Conservation (phyloP, 257 asterid genomes). For the Thymus mandschuricus region DNA sequence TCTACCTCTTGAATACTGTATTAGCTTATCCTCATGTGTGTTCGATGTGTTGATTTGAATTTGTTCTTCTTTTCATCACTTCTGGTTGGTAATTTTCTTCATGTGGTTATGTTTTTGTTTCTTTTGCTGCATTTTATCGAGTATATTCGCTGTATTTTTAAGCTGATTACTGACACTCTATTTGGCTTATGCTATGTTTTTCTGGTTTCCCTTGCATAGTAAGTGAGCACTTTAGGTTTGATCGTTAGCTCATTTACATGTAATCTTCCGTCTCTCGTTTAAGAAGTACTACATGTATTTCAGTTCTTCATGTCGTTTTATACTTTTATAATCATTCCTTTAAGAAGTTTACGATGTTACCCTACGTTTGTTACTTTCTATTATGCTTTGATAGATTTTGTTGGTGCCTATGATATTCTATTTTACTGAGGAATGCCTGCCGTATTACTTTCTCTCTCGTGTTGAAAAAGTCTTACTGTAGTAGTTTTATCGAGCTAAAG, state of each 20-base stretch:
- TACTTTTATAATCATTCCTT: neutral
- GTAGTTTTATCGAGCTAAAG: neutral
- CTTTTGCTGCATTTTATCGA: neutral
- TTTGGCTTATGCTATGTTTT: neutral
- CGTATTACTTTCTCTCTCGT: neutral
- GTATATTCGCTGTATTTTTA: neutral
- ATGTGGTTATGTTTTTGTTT: neutral
- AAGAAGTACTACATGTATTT: neutral
- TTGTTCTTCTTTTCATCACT: neutral
- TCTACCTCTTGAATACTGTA: neutral
- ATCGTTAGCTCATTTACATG: neutral
- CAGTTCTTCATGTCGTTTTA: neutral
- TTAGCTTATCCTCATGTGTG: neutral
- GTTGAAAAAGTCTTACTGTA: neutral
- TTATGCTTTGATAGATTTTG: neutral
- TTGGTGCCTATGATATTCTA: neutral
- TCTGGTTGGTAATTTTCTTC: neutral
- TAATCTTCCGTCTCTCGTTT: neutral
- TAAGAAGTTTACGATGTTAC: slow-evolving; percentile 8
- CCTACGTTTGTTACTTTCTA: neutral
- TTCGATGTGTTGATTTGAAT: neutral
- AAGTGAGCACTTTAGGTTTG: neutral
- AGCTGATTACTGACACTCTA: slow-evolving; percentile 8
- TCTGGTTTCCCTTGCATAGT: neutral
- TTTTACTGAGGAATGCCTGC: neutral